Base-by-base conservation (phyloP, 495 filamentous ascomycete species). In the Darksidea phi region DNA sequence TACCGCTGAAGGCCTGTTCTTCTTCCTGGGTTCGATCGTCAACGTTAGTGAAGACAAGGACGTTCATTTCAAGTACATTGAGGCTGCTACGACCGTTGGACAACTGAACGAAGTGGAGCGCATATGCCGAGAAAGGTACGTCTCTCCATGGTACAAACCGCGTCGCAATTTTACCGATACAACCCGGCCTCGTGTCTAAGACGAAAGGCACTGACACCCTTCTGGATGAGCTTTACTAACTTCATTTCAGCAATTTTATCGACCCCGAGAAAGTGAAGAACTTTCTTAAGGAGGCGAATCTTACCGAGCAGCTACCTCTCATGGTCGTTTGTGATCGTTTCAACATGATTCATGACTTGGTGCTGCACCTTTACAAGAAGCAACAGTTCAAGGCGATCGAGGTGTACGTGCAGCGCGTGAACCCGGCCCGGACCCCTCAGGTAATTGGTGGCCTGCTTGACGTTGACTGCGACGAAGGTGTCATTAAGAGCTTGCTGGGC, bases 381-480 rank as follows among this genome's bases (percentile, higher is more conserved):
- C 94, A 97, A 74, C 95, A 97, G 70, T 99, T 95, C 87, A 95
- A 96, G 78, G 96, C 95, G 13, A 99, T 99, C 64, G 95, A 99
- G 76, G 86, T 95, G 49, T 99, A 99, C 67, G 95, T 99, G n/a
- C 95, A 99, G 79, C 88, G 91, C 24, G 90, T 99, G 66, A 99
- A 99, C 74, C 93, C 95, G 15, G 80, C 84, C n/a, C 82, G 94
- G 65, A 92, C 95, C 23, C 95, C 95, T 6, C 88, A 91, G 57
- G 95, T 99, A 47, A 86, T 99, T 69, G 94, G 94, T 62, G 95
- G 90, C 15, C 75, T 99, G n/a, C 79, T 99, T 45, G 95, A 97
- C 71, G 91, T 99, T 50, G 95, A 97, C 72, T 97, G 95, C 61
- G 95, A 99, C 45, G 95, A 99, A 79, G 79, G 76, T 49, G 90